These are phyloP conservation scores for Ramularia endophylla DNA, from an alignment of 2,329 filamentous ascomycete genomes.

Conservation along the genomic window DNA sequence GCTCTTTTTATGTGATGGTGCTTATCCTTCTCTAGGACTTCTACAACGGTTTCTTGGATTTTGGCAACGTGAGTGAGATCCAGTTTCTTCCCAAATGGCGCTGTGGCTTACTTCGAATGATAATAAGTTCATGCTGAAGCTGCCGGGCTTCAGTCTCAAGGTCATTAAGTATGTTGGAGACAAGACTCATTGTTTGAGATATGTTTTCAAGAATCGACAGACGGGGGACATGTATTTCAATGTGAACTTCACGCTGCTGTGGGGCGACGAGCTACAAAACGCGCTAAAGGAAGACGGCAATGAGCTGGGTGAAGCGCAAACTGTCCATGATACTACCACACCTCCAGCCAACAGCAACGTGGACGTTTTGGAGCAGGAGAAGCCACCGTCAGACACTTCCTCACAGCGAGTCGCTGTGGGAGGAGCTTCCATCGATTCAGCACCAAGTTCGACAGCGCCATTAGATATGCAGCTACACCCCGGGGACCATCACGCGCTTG, in stretches of 20 bases:
- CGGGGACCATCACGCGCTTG: constrained; percentile 14
- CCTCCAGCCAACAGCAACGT: neutral
- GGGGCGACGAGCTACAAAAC: constrained; percentile 37
- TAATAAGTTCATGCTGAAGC: constrained; percentile 33
- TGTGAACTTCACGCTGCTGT: constrained; percentile 42
- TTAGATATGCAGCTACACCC: constrained; percentile 13
- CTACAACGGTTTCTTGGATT: constrained; percentile 45
- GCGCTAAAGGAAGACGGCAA: constrained; percentile 27
- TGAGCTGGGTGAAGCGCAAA: constrained; percentile 3
- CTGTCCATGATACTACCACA: neutral
- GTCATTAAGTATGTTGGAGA: constrained; percentile 44
- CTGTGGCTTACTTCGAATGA: too few relatives aligned
- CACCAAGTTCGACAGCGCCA: neutral
- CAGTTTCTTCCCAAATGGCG: too few relatives aligned
- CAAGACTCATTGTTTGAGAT: constrained; percentile 43
- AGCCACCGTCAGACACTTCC: too few relatives aligned
- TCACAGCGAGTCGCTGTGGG: neutral
- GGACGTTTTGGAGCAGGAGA: neutral
- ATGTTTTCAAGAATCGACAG: constrained; percentile 39
- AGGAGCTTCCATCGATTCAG: neutral
- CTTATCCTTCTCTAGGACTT: constrained; percentile 31
- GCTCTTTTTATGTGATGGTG: too few relatives aligned
- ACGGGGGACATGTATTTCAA: constrained; percentile 40
- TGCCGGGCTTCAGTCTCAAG: constrained; percentile 41
- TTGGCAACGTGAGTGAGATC: constrained; percentile 29